Conservation (phyloP, 2,329 filamentous ascomycete species). For the Fusarium coicis region DNA sequence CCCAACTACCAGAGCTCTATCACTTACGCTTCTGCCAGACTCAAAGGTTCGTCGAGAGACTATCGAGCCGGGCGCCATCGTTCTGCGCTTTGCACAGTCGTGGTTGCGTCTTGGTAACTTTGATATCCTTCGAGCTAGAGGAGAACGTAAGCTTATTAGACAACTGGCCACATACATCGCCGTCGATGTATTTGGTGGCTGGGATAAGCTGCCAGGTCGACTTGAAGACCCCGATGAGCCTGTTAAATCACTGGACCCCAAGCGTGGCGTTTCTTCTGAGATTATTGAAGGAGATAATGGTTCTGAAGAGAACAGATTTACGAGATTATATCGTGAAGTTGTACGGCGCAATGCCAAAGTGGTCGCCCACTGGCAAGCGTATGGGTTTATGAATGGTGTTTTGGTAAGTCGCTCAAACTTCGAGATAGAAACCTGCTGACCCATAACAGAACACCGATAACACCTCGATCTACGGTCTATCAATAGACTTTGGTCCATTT, state of each 20-base stretch:
- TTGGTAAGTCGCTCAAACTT: constrained; percentile 55
- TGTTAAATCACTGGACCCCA: constrained; percentile 53
- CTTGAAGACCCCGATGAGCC: constrained; percentile 63
- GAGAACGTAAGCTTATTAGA: constrained; percentile 79
- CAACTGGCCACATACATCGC: constrained; percentile 84
- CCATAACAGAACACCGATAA: constrained; percentile 84
- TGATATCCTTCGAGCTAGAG: constrained; percentile 85
- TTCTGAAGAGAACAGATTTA: constrained; percentile 84
- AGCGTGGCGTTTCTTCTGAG: constrained; percentile 64
- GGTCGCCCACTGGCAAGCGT: constrained; percentile 95
- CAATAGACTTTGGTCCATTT: constrained; percentile 95
- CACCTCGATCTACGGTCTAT: constrained; percentile 88
- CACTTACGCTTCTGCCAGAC: constrained; percentile 80
- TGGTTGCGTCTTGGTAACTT: constrained; percentile 98
- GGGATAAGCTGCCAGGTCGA: constrained; percentile 80
- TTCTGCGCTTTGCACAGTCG: constrained; percentile 87
- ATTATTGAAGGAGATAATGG: constrained; percentile 74
- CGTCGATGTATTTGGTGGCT: constrained; percentile 87
- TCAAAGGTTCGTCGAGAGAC: constrained; percentile 80
- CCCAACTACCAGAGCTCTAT: constrained; percentile 86
- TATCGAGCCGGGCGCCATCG: constrained; percentile 90
- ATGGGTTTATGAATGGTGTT: constrained; percentile 99
- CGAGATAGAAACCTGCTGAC: constrained; percentile 33
- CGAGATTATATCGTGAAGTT: constrained; percentile 87
- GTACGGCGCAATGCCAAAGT: constrained; percentile 85